Base-by-base conservation (phyloP, 2,329 filamentous ascomycete genomes). In the Magnaporthiopsis rhizophila region DNA sequence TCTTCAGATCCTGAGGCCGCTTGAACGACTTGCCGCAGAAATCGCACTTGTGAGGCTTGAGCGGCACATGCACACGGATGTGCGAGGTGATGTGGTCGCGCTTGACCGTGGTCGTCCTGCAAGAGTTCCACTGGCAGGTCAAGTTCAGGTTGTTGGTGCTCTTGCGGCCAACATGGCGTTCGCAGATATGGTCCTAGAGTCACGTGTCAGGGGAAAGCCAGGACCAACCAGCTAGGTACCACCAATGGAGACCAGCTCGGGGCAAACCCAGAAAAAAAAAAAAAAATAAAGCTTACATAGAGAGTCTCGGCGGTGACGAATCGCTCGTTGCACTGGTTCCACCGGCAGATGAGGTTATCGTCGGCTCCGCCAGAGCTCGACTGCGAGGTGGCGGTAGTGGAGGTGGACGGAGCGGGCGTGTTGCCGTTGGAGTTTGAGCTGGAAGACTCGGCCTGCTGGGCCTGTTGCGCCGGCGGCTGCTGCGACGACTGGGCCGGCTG, bases 11-110 rank as follows among this genome's bases (percentile, higher is more conserved):
- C 80, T 99, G 95, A 2, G 95, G 95, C 45, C 95, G 90, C 86
- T 99, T 99, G 85, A 99, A 99, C 1, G 93, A 93, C 82, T 99
- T 99, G 74, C 92, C 92, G 74, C 95, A 99, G 79, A 97, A 96
- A 75, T 97, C 93, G 77, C 95, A 99, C 79, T 97, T 98, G 82
- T 99, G 95, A 69, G 95, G 95, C 84, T 99, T 99, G 67, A 99
- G 82, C 0, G 95, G 95, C n/a, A 99, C 94, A 76, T 99, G 95
- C 64, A 98, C 95, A 69, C 95, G 91, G 72, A 99, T 97, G 78
- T 99, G 95, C 62, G 95, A 98, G 62, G 95, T 99, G 78, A 99
- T 99, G 80, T 99, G 95, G 73, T 98, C 95, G 72, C 95, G 92
- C 84, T 99, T 98, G 75, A 98, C 94, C 2, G 94, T 98, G 61